Base-by-base conservation (phyloP, 2,329 filamentous ascomycete genomes). In the Paraphaeosphaeria minitans region DNA sequence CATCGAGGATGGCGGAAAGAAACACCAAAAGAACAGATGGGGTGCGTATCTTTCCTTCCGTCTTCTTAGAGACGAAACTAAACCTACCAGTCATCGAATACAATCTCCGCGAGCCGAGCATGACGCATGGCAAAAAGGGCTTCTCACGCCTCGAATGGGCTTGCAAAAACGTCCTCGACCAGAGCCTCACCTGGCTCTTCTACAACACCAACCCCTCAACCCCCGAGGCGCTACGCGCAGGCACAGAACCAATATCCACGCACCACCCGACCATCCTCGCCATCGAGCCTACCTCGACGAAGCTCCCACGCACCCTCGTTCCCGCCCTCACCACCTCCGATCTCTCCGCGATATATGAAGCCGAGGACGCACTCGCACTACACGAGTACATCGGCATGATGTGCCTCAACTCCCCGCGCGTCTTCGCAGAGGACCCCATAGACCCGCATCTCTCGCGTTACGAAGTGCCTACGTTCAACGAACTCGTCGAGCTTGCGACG, bases 101-200 rank as follows among this genome's bases (percentile, higher is more conserved):
- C 52, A 88, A 98, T 59, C 83, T 99, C 29, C 85, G 88, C 19
- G 81, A 83, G 5, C 84, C 88, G 0, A 88, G 88, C 0, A 97
- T 97, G 91, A 75, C 92, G 8, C 89, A 88, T 55, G 93, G 93
- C 3, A 95, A 92, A 74, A 93, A 90, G 63, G 89, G 88, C 0
- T 97, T 96, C 69, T 89, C 93, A 62, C 83, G 92, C 47, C 80
- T 97, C 14, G 75, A 89, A 7, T 91, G 91, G 82, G 92, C 92
- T 14, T 92, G 88, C 74, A 88, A 89, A 67, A 91, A 92, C 62
- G 91, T 92, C 22, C 81, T 97, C 22, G 85, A 84, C 50, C 78
- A 82, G 46, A 86, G 88, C 1, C 69, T 89, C 22, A 85, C 85
- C 1, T 97, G 94, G 93, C 79, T 98, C 0, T 93, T 95, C 67